Conservation (phyloP, 345 rosid genomes). For the Draba incana region DNA sequence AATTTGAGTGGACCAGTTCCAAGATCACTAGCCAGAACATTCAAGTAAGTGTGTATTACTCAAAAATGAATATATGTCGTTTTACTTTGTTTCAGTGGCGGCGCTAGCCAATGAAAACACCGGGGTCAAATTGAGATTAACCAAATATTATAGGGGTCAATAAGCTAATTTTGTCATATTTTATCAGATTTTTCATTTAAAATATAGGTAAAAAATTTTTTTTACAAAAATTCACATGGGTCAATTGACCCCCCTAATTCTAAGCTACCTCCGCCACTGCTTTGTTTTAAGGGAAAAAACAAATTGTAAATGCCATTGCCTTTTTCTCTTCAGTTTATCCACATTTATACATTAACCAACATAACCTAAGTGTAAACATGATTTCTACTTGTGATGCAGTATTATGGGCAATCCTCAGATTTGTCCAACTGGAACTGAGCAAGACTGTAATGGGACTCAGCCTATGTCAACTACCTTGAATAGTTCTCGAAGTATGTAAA, state of each 20-base stretch:
- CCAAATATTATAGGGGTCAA: too few species aligned
- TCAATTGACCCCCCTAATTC: too few species aligned
- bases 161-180: too few species aligned
- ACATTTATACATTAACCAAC: conserved; percentile 19
- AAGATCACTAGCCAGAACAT: conserved; percentile 53
- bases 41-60: conserved; percentile 64
- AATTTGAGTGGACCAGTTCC: conserved; percentile 67
- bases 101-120: too few species aligned
- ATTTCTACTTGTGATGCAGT: conserved; percentile 44
- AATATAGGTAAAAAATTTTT: too few species aligned
- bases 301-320: neutral
- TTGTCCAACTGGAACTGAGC: conserved; percentile 61
- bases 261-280: too few species aligned
- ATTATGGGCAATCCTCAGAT: conserved; percentile 82
- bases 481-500: conserved; percentile 57
- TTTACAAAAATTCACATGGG: too few species aligned
- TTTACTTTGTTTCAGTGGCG: too few species aligned
- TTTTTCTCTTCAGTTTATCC: neutral
- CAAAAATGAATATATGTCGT: too few species aligned
- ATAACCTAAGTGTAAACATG: too few species aligned
- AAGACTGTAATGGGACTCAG: conserved; percentile 64
- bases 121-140: too few species aligned
- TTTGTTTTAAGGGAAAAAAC: neutral
- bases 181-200: too few species aligned
- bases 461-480: conserved; percentile 51